These are phyloP conservation scores for Paracamarosporium sp. DNA, from an alignment of 2,329 filamentous ascomycete genomes.

Conservation along the genomic window DNA sequence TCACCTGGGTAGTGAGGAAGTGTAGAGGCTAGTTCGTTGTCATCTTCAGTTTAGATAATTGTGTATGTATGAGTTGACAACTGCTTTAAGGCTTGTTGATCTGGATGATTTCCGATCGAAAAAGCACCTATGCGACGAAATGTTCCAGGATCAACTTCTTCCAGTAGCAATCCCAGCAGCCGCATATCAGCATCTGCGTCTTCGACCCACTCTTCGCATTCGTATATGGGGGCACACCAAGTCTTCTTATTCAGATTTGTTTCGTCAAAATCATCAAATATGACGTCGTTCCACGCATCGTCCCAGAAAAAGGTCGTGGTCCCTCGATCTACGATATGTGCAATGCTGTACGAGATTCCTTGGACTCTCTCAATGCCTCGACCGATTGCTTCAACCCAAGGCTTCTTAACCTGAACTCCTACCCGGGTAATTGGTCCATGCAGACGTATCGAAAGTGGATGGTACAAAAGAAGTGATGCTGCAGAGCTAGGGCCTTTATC, in stretches of 20 bases:
- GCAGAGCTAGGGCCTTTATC: neutral
- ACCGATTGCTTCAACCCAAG: constrained; percentile 1
- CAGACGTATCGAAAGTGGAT: neutral
- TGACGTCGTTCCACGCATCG: constrained; percentile 5
- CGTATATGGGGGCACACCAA: constrained; percentile 6
- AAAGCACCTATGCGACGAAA: constrained; percentile 1
- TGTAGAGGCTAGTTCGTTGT: too few relatives aligned
- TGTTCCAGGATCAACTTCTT: neutral
- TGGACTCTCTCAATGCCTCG: constrained; percentile 3
- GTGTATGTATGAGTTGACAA: neutral
- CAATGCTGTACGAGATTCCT: constrained; percentile 6
- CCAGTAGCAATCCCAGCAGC: neutral
- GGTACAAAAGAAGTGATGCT: neutral
- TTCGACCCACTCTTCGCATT: constrained; percentile 2
- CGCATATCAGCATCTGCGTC: neutral
- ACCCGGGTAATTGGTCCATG: neutral
- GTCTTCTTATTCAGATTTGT: neutral
- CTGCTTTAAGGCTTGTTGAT: neutral
- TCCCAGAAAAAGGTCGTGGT: neutral
- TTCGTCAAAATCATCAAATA: constrained; percentile 4
- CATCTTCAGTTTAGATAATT: neutral
- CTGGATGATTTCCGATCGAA: neutral
- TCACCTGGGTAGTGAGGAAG: neutral
- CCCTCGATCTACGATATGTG: neutral
- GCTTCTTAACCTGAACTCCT: neutral